Conservation (phyloP, 1,284 basidiomycete genomes). For the Naganishia sp. region DNA sequence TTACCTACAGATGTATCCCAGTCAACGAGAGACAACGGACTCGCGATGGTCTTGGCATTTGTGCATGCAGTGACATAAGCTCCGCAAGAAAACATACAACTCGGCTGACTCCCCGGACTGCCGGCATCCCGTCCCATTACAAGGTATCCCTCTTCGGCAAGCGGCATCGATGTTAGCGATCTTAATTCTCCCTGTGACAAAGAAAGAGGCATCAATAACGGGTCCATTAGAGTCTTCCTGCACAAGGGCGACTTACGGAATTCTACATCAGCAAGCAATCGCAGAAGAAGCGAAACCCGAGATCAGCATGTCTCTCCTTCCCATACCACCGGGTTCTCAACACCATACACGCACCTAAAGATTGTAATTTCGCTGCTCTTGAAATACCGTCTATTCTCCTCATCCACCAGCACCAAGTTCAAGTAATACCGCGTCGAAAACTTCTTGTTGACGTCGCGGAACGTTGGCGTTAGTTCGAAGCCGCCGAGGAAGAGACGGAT, state of each 20-base stretch:
- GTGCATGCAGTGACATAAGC: too few relatives aligned
- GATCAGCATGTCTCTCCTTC: background rate
- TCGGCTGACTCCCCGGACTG: too few relatives aligned
- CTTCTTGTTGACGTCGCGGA: conserved; percentile 99
- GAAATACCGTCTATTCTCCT: conserved; percentile 72
- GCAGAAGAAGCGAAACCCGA: background rate
- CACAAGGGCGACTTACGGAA: conserved; percentile 14
- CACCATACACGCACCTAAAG: conserved; percentile 38
- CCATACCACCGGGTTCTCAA: background rate
- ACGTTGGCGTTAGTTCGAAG: conserved; percentile 97
- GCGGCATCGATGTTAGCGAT: too few relatives aligned
- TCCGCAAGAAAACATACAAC: too few relatives aligned
- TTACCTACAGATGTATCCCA: too few relatives aligned
- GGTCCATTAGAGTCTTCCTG: background rate
- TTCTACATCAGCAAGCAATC: background rate
- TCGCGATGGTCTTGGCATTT: too few relatives aligned
- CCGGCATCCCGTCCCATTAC: too few relatives aligned
- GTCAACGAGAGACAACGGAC: too few relatives aligned
- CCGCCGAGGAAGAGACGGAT: conserved; percentile 97
- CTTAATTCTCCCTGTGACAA: background rate
- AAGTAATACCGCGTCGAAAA: conserved; percentile 96
- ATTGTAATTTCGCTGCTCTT: conserved; percentile 53
- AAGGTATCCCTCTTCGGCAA: too few relatives aligned
- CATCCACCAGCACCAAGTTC: conserved; percentile 94
- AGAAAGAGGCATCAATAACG: background rate